These are phyloP conservation scores for Saturnispora besseyi DNA, from an alignment of 805 yeast species.

Conservation along the genomic window DNA sequence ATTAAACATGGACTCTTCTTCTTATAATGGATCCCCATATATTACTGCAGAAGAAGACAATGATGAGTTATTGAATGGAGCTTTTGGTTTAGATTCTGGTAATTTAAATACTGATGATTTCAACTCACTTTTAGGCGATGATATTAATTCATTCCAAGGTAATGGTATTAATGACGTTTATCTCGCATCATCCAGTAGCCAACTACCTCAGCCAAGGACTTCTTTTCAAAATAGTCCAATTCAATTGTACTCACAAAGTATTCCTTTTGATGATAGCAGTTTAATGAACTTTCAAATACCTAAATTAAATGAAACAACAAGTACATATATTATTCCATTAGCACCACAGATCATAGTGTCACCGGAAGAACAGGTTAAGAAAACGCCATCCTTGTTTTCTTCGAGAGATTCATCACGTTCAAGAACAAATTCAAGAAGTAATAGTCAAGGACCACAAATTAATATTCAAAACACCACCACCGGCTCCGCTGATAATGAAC, in stretches of 20 bases:
- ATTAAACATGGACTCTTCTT: background rate
- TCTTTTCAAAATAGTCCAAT: background rate
- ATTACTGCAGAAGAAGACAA: conserved; percentile 3
- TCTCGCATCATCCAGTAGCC: too few species aligned
- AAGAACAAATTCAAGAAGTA: background rate
- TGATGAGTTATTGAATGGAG: background rate
- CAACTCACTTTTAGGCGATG: conserved; percentile 4
- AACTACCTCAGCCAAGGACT: too few species aligned
- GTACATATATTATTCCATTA: conserved; percentile 1
- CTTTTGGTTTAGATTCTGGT: background rate
- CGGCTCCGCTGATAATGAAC: background rate
- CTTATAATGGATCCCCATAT: conserved; percentile 5
- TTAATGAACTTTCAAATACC: conserved; percentile 1
- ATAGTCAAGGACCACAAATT: background rate
- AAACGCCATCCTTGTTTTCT: conserved; percentile 2
- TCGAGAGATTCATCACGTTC: conserved; percentile 1
- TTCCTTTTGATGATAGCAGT: too few species aligned
- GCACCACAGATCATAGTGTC: conserved; percentile 5
- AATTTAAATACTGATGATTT: background rate
- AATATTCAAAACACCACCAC: background rate
- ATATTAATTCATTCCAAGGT: background rate
- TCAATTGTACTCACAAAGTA: background rate
- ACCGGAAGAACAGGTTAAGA: conserved; percentile 5
- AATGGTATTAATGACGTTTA: background rate
- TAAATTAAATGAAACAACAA: background rate